These are phyloP conservation scores for Glycine latifolia DNA, from an alignment of 306 rosid species.

Conservation along the genomic window DNA sequence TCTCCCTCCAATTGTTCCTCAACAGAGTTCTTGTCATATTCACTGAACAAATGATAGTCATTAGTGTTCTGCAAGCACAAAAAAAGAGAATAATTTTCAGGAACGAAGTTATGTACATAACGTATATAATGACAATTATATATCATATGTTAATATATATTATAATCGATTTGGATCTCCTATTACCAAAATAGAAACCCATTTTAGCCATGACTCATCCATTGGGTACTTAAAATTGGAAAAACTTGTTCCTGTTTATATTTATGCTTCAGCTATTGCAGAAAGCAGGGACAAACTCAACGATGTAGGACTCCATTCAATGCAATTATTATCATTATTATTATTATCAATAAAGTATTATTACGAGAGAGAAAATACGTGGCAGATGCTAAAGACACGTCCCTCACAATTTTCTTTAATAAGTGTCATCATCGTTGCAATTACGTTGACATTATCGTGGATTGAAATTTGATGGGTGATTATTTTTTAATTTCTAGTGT, in stretches of 20 bases:
- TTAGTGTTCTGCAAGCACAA: background rate
- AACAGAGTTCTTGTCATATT: background rate
- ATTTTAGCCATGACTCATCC: background rate
- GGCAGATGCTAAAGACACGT: background rate
- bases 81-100: background rate
- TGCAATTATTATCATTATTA: background rate
- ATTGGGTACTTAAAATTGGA: background rate
- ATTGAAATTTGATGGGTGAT: no score
- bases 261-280: background rate
- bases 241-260: background rate
- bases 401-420: background rate
- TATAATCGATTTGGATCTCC: background rate
- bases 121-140: background rate
- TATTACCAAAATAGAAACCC: background rate
- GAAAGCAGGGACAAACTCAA: background rate
- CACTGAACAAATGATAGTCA: background rate
- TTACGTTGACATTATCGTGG: no score
- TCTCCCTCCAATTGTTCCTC: background rate
- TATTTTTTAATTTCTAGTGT: no score
- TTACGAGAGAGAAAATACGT: background rate
- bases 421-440: no score
- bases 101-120: background rate
- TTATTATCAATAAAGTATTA: background rate
- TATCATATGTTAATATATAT: background rate
- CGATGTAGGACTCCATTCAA: background rate